Evolutionary conservation across 2,329 filamentous ascomycete genomes (phyloP), one percentile per base, ranked within the genome.

Genomic region (Curvularia sp.): DNA sequence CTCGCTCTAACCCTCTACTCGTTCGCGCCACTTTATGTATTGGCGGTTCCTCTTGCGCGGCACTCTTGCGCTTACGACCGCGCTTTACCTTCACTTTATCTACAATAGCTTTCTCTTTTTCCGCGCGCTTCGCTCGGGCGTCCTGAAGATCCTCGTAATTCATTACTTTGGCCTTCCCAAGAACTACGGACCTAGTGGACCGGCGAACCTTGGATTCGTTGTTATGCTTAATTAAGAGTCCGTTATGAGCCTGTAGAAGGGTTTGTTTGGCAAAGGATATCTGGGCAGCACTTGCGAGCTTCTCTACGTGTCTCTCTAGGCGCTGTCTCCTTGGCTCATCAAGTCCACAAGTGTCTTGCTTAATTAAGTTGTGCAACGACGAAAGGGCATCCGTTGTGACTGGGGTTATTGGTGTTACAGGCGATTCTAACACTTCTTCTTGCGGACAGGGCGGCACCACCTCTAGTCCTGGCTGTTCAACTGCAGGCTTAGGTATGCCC

Each of bases 401-500:
- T 34, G 9, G 30, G 30, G 30, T 34, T 34, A 34, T 15, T 34
- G 30, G 30, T 13, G 30, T 34, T 34, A 34, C 30, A 34, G 30
- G 30, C 30, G 30, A 34, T 34, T 34, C 30, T 34, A 34, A 34
- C 30, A 39, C 36, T 39, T 39, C 36, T n/a, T 39, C 36, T 39
- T 19, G 15, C 3, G 36, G 36, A 19, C 36, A 18, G 18, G 36
- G 15, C 36, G 3, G 36, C 36, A 39, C 30, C 18, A 39, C 15
- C 18, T 19, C 18, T 39, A 34, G 30, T 34, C 15, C 36, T 39
- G 18, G 18, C 36, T 39, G 18, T 39, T 18, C 15, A 39, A 39
- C 41, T 43, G 19, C 23, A 43, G 43, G 70, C 49, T 66, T 68
- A n/a, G 56, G 68, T 18, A 67, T 69, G 59, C 60, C 52, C 60